Percentiles rank a stretch among this genome's conserved stretches.
These are phyloP conservation scores for Ceratobasidium papillatum DNA, from an alignment of 1,284 basidiomycete genomes.

Conservation along the genomic window DNA sequence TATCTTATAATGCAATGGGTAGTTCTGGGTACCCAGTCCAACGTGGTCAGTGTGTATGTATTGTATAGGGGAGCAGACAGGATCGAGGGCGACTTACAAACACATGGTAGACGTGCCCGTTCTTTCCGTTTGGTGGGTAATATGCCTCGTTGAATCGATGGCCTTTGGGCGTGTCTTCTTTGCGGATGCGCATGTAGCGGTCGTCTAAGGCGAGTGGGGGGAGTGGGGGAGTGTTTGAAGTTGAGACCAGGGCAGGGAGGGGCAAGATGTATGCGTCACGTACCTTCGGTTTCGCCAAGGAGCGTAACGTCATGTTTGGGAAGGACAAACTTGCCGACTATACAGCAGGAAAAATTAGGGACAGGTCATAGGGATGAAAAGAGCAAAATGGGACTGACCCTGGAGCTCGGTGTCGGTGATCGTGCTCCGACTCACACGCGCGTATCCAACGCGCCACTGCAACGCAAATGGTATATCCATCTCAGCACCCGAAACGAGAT, in stretches of 20 bases:
- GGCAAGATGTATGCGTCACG: not conserved
- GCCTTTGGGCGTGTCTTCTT: constrained; percentile 68
- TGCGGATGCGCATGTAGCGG: constrained; percentile 71
- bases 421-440: constrained; percentile 71
- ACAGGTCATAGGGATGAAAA: not conserved
- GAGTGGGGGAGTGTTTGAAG: constrained; percentile 51
- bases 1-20: constrained; percentile 74
- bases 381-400: not conserved
- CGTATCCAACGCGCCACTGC: constrained; percentile 57
- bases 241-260: no score
- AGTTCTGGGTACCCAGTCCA: constrained; percentile 41
- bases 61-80: not conserved
- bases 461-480: constrained; percentile 51
- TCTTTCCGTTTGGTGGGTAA: constrained; percentile 67
- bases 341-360: constrained; percentile 51
- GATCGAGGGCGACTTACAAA: constrained; percentile 66
- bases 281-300: constrained; percentile 58
- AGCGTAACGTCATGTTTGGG: constrained; percentile 65
- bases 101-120: constrained; percentile 79
- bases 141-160: constrained; percentile 81
- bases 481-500: constrained; percentile 50
- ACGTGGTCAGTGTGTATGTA: not conserved
- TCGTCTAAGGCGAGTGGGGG: no score
- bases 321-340: constrained; percentile 82
- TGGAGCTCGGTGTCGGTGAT: constrained; percentile 68